Percentiles rank a stretch among this genome's conserved stretches.
phyloP scores from a whole-genome alignment of 1,139 yeast species.

The Suhomyces bokatorum region DNA sequence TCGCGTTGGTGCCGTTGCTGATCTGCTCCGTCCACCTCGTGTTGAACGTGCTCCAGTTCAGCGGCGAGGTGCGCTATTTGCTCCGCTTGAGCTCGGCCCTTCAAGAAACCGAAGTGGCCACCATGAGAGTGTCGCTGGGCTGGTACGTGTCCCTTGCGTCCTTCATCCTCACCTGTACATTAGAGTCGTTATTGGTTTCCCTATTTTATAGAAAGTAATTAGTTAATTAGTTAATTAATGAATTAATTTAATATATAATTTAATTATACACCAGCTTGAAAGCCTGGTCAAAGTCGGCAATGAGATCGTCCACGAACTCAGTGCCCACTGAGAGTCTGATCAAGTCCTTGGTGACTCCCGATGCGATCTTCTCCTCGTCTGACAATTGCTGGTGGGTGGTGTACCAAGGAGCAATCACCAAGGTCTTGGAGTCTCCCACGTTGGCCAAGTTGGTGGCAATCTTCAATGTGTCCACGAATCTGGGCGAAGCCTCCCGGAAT shows the following conservation, averaged over 20 bases:
- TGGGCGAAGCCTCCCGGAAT: slow-evolving; percentile 74
- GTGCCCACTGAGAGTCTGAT: slow-evolving; percentile 90
- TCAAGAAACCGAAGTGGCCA: slow-evolving; percentile 1
- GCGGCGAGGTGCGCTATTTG: slow-evolving; percentile 7
- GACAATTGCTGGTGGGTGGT: slow-evolving; percentile 92
- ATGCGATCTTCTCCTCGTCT: slow-evolving; percentile 73
- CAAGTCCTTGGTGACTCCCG: slow-evolving; percentile 87
- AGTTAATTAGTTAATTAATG: no score
- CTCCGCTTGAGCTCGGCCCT: neutral
- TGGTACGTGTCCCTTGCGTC: slow-evolving; percentile 6
- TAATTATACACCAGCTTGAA: slow-evolving; percentile 52
- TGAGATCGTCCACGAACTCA: slow-evolving; percentile 85
- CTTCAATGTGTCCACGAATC: slow-evolving; percentile 77
- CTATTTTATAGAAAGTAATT: slow-evolving; percentile 7
- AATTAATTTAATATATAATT: no score
- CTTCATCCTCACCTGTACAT: neutral
- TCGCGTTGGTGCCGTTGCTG: slow-evolving; percentile 5
- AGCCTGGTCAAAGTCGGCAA: slow-evolving; percentile 82
- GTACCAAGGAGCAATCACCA: slow-evolving; percentile 92
- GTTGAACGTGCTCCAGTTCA: slow-evolving; percentile 1
- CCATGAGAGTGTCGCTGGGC: slow-evolving; percentile 3
- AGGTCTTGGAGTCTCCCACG: slow-evolving; percentile 93
- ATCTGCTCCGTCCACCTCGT: slow-evolving; percentile 3
- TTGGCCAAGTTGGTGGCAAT: slow-evolving; percentile 91
- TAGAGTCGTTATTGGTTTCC: slow-evolving; percentile 1